A percentile compares a stretch with the other conserved stretches of the same genome.
Conservation (phyloP, 345 rosid genomes). For the Punica granatum region DNA sequence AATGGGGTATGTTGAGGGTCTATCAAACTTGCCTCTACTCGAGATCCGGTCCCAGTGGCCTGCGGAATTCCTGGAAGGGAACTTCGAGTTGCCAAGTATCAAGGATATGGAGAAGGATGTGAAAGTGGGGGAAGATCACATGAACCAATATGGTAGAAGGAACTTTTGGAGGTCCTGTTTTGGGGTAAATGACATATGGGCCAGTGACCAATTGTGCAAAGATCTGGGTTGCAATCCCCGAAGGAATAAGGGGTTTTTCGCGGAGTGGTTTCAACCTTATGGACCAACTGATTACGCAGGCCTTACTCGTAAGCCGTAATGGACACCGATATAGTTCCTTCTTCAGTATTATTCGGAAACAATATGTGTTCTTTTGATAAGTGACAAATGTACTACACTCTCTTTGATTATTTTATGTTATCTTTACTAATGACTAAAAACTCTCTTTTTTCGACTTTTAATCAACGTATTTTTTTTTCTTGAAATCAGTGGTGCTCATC, state of each 20-base stretch:
- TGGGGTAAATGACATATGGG: constrained; percentile 17
- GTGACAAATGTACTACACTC: no score
- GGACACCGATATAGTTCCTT: no score
- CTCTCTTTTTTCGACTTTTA: no score
- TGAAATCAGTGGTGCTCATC: no score
- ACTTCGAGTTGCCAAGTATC: constrained; percentile 15
- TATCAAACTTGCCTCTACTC: constrained; percentile 10
- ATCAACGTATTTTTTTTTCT: no score
- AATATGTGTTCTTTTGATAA: no score
- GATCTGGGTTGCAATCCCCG: constrained; percentile 22
- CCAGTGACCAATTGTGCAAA: constrained; percentile 24
- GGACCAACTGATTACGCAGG: constrained; percentile 21
- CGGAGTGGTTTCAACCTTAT: constrained; percentile 26
- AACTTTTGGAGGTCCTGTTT: constrained; percentile 18
- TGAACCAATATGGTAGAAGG: constrained; percentile 12
- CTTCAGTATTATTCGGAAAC: no score
- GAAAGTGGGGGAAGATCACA: constrained; percentile 19
- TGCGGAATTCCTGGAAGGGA: constrained; percentile 15
- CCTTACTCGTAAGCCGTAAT: no score
- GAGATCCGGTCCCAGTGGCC: constrained; percentile 26
- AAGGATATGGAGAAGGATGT: constrained; percentile 25
- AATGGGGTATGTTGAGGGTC: constrained; percentile 21
- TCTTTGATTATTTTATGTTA: no score
- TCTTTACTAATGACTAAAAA: no score
- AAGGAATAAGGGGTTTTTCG: constrained; percentile 23